Evolutionary conservation across 257 asterid species (phyloP), one percentile per base, ranked within the genome.

Genomic region (Nicotiana attenuata): DNA sequence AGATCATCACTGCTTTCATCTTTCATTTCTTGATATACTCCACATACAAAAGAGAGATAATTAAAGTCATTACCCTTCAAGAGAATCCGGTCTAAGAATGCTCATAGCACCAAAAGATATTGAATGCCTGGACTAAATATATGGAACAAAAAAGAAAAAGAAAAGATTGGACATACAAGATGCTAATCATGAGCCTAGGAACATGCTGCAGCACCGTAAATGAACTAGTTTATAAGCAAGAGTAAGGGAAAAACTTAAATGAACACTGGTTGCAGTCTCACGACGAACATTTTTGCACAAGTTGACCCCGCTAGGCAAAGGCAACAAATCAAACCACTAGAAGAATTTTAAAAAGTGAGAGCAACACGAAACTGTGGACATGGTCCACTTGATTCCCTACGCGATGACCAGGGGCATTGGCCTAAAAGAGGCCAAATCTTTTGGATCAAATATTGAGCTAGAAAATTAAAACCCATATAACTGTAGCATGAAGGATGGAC

Each of bases 161-260:
- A 29, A 29, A 29, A 26, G 28, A 26, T 26, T 1, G 28, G 28
- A 26, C 28, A 26, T 26, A 26, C 28, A 26, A 26, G 28, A 29
- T 29, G 31, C 31, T 29, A 29, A 2, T 29, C 31, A 29, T 29
- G 31, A 29, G 31, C 31, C 31, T 11, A 17, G 53, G 68, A 19
- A 65, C 10, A 61, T 57, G 71, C 50, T 80, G 81, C 81, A 64
- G 41, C 52, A 47, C 26, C 45, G 80, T 29, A 68, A 67, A 71
- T 69, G 20, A 38, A 71, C 35, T 20, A 71, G 78, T 45, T 33
- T 13, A 9, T 13, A 45, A 45, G 33, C 77, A 69, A 67, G 29
- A 10, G 29, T 14, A 69, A 20, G 57, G 11, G 57, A 7, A 41
- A 20, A 69, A 38, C 10, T 20, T 55, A 10, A 22, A 71, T 31